phyloP scores from a whole-genome alignment of 768 basidiomycete species.

The Piloderma croceum region DNA sequence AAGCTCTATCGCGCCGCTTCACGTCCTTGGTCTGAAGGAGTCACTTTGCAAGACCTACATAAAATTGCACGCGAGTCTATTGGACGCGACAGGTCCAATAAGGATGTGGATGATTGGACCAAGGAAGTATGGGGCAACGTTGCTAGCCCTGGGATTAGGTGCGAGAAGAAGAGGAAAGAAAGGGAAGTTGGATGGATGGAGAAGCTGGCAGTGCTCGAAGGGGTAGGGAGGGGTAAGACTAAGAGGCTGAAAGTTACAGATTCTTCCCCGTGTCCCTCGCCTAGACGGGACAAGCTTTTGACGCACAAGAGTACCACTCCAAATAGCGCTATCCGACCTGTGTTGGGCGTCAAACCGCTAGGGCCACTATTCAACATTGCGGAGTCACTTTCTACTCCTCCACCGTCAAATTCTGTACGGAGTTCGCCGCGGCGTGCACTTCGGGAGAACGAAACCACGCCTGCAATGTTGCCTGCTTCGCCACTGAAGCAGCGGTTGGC shows the following conservation, averaged over 20 bases:
- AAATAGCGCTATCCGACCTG: background rate
- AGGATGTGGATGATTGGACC: slow-evolving; percentile 47
- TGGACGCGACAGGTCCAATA: slow-evolving; percentile 46
- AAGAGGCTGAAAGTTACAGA: slow-evolving; percentile 7
- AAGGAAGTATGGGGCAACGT: slow-evolving; percentile 35
- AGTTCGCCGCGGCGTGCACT: too few relatives aligned
- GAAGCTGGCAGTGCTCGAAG: too few relatives aligned
- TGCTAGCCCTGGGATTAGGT: slow-evolving; percentile 33
- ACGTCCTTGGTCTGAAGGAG: slow-evolving; percentile 57
- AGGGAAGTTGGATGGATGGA: slow-evolving; percentile 38
- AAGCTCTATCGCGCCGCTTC: slow-evolving; percentile 61
- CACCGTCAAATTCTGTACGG: too few relatives aligned
- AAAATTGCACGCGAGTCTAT: slow-evolving; percentile 47
- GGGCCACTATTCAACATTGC: background rate
- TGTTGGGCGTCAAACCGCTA: background rate
- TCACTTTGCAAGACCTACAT: slow-evolving; percentile 46
- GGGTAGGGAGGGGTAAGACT: slow-evolving; percentile 18
- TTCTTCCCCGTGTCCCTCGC: background rate
- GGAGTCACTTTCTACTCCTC: too few relatives aligned
- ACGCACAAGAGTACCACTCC: slow-evolving; percentile 1
- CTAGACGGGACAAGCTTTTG: background rate
- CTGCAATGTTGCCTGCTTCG: too few relatives aligned
- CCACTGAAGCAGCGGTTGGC: too few relatives aligned
- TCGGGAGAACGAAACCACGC: too few relatives aligned
- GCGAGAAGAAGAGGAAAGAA: slow-evolving; percentile 34